Conservation (phyloP, 1,284 basidiomycete species). For the Fomitopsis pinicola region DNA sequence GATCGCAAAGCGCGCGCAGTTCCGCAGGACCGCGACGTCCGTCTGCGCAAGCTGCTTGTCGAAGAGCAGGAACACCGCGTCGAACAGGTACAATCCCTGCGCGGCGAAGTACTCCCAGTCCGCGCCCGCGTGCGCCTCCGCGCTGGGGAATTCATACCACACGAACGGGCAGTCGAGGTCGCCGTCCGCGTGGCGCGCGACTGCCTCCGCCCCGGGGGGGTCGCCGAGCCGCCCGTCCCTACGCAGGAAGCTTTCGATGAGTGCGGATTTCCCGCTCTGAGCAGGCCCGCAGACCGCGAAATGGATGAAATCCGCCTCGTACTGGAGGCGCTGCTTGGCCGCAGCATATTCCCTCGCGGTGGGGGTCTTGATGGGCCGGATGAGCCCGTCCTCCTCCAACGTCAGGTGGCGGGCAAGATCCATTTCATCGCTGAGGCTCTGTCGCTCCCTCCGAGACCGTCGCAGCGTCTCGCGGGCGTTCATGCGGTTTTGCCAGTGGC, state of each 20-base stretch:
- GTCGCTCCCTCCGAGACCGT: neutral
- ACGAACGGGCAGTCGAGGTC: neutral
- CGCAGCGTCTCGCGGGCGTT: neutral
- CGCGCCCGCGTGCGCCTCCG: neutral
- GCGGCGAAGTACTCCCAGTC: neutral
- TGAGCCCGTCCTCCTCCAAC: neutral
- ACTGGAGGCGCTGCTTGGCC: neutral
- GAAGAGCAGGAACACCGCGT: neutral
- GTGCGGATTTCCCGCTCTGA: too few species aligned
- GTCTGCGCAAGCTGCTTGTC: neutral
- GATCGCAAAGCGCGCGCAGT: neutral
- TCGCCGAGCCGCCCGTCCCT: neutral
- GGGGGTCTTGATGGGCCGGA: too few species aligned
- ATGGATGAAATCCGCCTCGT: neutral
- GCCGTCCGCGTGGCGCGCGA: neutral
- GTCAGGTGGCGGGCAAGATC: neutral
- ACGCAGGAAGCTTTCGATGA: neutral
- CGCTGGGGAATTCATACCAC: neutral
- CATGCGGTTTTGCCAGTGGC: neutral
- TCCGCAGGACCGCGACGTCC: neutral
- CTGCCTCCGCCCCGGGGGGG: neutral
- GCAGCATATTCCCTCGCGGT: too few species aligned
- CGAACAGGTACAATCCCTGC: neutral
- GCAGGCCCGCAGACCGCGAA: neutral
- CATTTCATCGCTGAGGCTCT: neutral